Evolutionary conservation across 192 early-diverging fungal genomes (phyloP).

Genomic region (Phlyctochytrium bullatum): DNA sequence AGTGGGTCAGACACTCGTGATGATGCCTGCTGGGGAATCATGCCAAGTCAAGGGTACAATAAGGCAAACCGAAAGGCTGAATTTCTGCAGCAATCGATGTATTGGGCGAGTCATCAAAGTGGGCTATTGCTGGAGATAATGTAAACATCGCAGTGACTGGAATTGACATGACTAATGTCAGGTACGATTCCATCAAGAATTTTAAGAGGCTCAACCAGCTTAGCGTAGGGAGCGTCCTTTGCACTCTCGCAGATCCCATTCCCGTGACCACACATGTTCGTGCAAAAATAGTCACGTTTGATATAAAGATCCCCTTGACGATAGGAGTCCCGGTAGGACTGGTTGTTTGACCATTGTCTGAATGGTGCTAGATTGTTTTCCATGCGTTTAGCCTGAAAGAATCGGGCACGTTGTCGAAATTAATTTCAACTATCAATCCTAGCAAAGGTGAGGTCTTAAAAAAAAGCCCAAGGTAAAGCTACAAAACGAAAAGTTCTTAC

Average conservation of each 20-base stretch:
- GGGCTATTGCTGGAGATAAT: constrained; percentile 94
- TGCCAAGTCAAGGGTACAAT: constrained; percentile 72
- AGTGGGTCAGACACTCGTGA: constrained; percentile 74
- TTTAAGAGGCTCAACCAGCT: constrained; percentile 21
- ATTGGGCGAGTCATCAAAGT: constrained; percentile 66
- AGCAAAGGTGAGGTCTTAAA: constrained; percentile 80
- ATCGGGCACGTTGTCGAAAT: constrained; percentile 69
- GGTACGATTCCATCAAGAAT: constrained; percentile 20
- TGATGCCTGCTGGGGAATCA: constrained; percentile 77
- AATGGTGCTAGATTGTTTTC: constrained; percentile 61
- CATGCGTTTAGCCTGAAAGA: constrained; percentile 84
- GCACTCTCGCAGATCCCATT: constrained; percentile 64
- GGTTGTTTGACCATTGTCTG: background rate
- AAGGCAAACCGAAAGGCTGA: constrained; percentile 8
- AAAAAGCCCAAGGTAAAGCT: constrained; percentile 68
- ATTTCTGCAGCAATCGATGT: constrained; percentile 66
- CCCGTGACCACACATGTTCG: constrained; percentile 74
- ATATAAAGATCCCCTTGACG: constrained; percentile 87
- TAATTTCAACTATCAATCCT: constrained; percentile 78
- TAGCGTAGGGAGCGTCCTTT: constrained; percentile 83
- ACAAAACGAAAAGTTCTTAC: constrained; percentile 46
- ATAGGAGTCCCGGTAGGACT: constrained; percentile 77
- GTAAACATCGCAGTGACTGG: constrained; percentile 72
- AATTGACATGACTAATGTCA: constrained; percentile 71
- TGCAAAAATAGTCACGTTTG: constrained; percentile 92